Conservation (phyloP, 768 basidiomycete species). For the Goffeauzyma gilvescens region DNA sequence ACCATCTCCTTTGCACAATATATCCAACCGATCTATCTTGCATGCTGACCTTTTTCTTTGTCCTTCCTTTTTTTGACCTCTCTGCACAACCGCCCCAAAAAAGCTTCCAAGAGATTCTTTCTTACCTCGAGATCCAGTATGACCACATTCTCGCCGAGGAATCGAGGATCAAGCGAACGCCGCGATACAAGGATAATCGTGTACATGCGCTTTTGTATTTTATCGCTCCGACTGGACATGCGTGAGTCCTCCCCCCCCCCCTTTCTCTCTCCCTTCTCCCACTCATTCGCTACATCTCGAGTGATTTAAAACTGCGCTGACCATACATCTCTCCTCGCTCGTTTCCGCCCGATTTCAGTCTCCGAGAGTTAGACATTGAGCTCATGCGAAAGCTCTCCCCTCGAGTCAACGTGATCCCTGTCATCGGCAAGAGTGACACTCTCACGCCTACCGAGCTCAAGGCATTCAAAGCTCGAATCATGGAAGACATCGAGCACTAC, state of each 20-base stretch:
- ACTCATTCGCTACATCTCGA: too few relatives aligned
- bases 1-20: background rate
- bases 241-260: constrained; percentile 42
- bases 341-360: constrained; percentile 19
- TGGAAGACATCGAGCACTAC: constrained; percentile 99
- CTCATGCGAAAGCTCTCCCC: constrained; percentile 95
- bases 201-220: constrained; percentile 94
- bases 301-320: background rate
- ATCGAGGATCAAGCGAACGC: constrained; percentile 97
- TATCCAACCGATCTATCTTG: background rate
- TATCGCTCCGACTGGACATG: constrained; percentile 92
- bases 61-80: background rate
- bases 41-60: constrained; percentile 1
- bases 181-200: constrained; percentile 94
- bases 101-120: constrained; percentile 93
- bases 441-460: constrained; percentile 80
- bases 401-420: constrained; percentile 96
- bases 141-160: constrained; percentile 97
- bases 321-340: background rate
- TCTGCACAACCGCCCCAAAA: too few relatives aligned
- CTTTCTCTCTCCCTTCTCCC: constrained; percentile 1
- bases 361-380: constrained; percentile 97
- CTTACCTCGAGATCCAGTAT: constrained; percentile 93
- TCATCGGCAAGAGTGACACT: constrained; percentile 85
- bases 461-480: constrained; percentile 93